Base-by-base conservation (phyloP, 805 yeast genomes). In the Sugiyamaella floridensis region DNA sequence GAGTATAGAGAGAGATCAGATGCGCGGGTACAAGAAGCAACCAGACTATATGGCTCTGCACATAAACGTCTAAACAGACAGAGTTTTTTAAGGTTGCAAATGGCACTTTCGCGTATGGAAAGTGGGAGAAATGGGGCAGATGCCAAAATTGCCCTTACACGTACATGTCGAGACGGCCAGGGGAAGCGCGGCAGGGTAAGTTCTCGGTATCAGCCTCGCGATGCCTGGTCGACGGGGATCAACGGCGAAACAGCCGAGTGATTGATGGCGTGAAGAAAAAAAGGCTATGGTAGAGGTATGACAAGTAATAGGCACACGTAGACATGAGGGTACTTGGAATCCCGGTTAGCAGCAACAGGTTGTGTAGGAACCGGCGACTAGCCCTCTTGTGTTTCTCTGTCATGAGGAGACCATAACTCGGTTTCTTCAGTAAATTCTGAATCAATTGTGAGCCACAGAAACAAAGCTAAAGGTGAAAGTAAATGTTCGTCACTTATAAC, bases 271-370 rank as follows among this genome's bases (percentile, higher is more conserved):
- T 71, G 57, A 48, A 79, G 65, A 52, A 78, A 76, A 3, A 79
- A 72, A 44, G 78, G 78, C 63, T 45, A 78, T 77, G 22, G 77
- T 68, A 0, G 82, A 82, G 18, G 78, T 71, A 59, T 79, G 83
- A 28, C 74, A 68, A 12, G 82, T 78, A n/a, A 77, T 63, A 45
- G 74, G 55, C 14, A 72, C 48, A 11, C 37, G 72, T 62, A 40
- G 65, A 63, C 4, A 64, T 62, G 47, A 32, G 37, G n/a, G 12
- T 14, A 4, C 9, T 32, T 8, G 9, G 37, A 42, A 41, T 16
- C 32, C 37, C n/a, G 4, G 37, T 11, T 8, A 14, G 11, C 40
- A 12, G 45, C 71, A 56, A 75, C 19, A 76, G 44, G 29, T 73
- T 64, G 50, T 73, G 81, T 54, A 82, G 71, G 58, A 80, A 80